A percentile compares a stretch with the other conserved stretches of the same genome.
These are phyloP conservation scores for Paramecium octaurelia DNA, from an alignment of 73 alveolate species.

Conservation along the genomic window DNA sequence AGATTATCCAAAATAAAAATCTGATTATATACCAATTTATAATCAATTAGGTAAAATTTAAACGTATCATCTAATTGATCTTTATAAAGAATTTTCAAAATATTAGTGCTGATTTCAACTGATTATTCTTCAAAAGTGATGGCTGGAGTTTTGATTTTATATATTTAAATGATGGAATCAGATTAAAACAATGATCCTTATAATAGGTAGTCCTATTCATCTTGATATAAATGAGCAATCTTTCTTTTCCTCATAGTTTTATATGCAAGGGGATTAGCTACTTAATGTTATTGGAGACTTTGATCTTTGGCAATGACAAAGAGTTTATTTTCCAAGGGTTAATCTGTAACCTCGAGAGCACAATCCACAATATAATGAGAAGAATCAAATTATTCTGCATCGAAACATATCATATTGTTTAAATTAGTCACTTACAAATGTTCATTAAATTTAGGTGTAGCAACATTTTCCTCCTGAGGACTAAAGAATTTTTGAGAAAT, in stretches of 20 bases:
- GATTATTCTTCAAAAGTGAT: background rate
- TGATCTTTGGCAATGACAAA: background rate
- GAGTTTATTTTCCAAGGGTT: background rate
- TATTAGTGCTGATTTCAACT: background rate
- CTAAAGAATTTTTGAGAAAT: background rate
- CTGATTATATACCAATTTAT: background rate
- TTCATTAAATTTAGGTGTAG: background rate
- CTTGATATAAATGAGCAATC: background rate
- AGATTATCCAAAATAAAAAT: background rate
- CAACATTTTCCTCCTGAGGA: background rate
- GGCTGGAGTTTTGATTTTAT: background rate
- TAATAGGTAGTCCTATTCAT: background rate
- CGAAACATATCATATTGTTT: background rate
- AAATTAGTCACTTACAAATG: background rate
- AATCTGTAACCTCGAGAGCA: background rate
- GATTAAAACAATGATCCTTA: background rate
- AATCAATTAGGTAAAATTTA: background rate
- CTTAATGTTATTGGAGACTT: background rate
- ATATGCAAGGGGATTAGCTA: background rate
- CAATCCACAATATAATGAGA: conserved; percentile 4
- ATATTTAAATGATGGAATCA: background rate
- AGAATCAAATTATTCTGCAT: conserved; percentile 11
- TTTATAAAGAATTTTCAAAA: background rate
- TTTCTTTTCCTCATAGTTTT: background rate
- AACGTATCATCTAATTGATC: background rate